phyloP scores from a whole-genome alignment of 2,329 filamentous ascomycete genomes.

The Neurospora sp. region DNA sequence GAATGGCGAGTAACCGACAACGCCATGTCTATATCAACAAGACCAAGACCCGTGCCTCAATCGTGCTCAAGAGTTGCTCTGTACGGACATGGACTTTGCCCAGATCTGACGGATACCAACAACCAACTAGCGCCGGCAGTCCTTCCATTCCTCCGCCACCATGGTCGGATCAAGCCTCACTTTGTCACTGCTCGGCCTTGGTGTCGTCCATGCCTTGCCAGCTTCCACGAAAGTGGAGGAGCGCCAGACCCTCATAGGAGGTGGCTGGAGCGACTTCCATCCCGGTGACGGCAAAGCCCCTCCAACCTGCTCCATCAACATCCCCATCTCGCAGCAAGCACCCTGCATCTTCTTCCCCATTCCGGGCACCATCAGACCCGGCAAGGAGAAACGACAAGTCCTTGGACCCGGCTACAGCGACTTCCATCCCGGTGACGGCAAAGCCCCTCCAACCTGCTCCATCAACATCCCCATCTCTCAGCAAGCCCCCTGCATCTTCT shows the following conservation, averaged over 20 bases:
- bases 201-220: constrained; percentile 19
- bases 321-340: constrained; percentile 7
- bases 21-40: constrained; percentile 13
- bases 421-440: constrained; percentile 8
- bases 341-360: constrained; percentile 12
- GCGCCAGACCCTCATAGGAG: constrained; percentile 12
- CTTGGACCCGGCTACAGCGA: neutral
- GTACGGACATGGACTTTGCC: constrained; percentile 10
- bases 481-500: constrained; percentile 13
- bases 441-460: constrained; percentile 6
- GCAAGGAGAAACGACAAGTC: constrained; percentile 2
- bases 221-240: constrained; percentile 10
- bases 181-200: constrained; percentile 17
- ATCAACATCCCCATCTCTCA: constrained; percentile 3
- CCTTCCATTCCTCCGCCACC: constrained; percentile 7
- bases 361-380: constrained; percentile 4
- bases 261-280: constrained; percentile 8
- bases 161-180: constrained; percentile 19
- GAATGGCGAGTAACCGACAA: neutral
- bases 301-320: constrained; percentile 6
- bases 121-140: constrained; percentile 7
- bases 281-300: constrained; percentile 7
- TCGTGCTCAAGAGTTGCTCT: neutral
- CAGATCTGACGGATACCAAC: neutral
- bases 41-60: neutral